Evolutionary conservation across 495 filamentous ascomycete species (phyloP).

Genomic region (Penicillium riverlandense): DNA sequence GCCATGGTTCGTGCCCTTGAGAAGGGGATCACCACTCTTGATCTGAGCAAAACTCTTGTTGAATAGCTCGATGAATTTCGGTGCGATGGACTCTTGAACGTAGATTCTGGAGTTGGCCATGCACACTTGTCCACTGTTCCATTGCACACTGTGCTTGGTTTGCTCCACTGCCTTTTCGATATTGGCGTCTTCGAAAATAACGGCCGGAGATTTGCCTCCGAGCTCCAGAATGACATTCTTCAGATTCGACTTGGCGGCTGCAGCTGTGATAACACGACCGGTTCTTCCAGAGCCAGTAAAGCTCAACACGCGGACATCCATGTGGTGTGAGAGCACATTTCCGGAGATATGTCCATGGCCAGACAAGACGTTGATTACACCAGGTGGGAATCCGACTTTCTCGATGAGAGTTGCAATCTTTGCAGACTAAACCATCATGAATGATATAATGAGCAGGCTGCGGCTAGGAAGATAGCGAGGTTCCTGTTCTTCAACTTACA

Average conservation of each 20-base stretch:
- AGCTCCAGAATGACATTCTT: constrained; percentile 99
- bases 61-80: constrained; percentile 85
- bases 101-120: constrained; percentile 93
- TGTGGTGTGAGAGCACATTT: constrained; percentile 86
- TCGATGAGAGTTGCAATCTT: constrained; percentile 52
- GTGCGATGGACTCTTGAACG: constrained; percentile 92
- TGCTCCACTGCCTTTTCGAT: constrained; percentile 94
- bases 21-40: constrained; percentile 89
- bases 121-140: constrained; percentile 98
- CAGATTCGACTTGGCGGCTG: constrained; percentile 86
- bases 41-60: constrained; percentile 78
- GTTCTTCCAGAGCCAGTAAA: constrained; percentile 94
- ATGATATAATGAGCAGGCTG: too few species aligned
- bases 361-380: constrained; percentile 92
- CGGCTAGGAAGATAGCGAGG: too few species aligned
- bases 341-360: constrained; percentile 86
- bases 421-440: constrained; percentile 56
- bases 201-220: constrained; percentile 96
- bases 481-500: too few species aligned
- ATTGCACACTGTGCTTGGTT: constrained; percentile 99
- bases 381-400: constrained; percentile 93
- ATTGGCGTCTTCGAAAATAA: constrained; percentile 91
- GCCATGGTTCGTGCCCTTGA: constrained; percentile 85
- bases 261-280: constrained; percentile 91
- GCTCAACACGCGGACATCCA: constrained; percentile 97